phyloP scores from a whole-genome alignment of 768 basidiomycete genomes.

The Psilocybe cyanescens region DNA sequence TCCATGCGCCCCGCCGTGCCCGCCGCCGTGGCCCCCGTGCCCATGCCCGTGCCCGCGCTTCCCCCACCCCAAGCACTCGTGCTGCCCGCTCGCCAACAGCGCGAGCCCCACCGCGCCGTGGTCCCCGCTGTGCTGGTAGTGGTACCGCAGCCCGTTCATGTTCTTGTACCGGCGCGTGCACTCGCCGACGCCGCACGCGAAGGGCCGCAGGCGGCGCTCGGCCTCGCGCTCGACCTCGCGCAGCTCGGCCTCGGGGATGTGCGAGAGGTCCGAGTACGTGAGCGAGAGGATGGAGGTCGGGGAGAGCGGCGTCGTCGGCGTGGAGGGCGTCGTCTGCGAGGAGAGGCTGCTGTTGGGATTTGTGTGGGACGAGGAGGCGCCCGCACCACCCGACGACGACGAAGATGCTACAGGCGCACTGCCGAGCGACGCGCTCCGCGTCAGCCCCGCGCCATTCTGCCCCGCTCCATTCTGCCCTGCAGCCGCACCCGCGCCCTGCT shows the following conservation, averaged over 20 bases:
- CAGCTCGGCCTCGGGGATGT: constrained; percentile 64
- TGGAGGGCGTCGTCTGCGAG: constrained; percentile 7
- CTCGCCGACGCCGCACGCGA: constrained; percentile 88
- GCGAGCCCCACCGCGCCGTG: constrained; percentile 91
- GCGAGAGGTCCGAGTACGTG: constrained; percentile 43
- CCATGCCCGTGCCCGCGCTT: constrained; percentile 16
- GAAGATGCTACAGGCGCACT: constrained; percentile 13
- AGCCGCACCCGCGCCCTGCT: constrained; percentile 10
- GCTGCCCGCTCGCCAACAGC: constrained; percentile 77
- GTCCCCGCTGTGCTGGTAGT: constrained; percentile 96
- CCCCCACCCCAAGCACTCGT: constrained; percentile 40
- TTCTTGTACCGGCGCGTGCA: constrained; percentile 94
- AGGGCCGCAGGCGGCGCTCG: constrained; percentile 80
- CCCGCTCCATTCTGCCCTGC: background rate
- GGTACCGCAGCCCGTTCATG: constrained; percentile 96
- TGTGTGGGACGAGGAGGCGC: background rate
- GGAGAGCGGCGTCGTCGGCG: constrained; percentile 25
- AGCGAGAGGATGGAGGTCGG: constrained; percentile 27
- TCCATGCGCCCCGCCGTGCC: background rate
- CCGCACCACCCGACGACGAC: constrained; percentile 1
- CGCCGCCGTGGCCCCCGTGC: background rate
- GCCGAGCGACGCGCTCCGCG: constrained; percentile 26
- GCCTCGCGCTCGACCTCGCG: constrained; percentile 83
- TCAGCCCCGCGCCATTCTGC: constrained; percentile 6
- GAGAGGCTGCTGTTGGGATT: background rate